A percentile compares a stretch with the other conserved stretches of the same genome.
Evolutionary conservation across 352 stramenopile genomes (phyloP).

Genomic region (Phytophthora hybrid): DNA sequence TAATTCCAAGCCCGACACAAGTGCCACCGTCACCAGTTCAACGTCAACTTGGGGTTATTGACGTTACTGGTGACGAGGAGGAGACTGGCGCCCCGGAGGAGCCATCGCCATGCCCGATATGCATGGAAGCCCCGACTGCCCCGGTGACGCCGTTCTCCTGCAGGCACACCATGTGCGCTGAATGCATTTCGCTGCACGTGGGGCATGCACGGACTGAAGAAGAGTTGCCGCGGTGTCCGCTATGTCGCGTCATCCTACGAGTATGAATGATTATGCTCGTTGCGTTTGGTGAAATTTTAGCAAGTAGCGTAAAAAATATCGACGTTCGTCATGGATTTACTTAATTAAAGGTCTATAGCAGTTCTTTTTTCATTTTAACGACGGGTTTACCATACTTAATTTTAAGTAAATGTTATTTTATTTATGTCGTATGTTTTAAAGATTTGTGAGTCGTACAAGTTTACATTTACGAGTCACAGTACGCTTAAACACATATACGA

Average conservation of each 20-base stretch:
- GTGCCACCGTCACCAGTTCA: background rate
- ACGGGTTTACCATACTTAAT: too few species aligned
- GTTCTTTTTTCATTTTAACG: too few species aligned
- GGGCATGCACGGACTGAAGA: background rate
- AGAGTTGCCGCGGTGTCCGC: background rate
- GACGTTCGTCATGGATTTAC: too few species aligned
- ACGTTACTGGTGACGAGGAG: background rate
- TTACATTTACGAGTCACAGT: too few species aligned
- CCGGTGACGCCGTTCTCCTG: background rate
- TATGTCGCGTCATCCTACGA: background rate
- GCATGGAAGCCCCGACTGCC: background rate
- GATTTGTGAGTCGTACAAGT: too few species aligned
- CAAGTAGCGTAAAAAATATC: too few species aligned
- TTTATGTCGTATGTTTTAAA: too few species aligned
- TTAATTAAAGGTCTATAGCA: too few species aligned
- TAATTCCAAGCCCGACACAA: background rate
- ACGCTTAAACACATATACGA: too few species aligned
- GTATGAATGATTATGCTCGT: background rate
- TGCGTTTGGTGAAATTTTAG: too few species aligned
- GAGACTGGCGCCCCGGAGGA: background rate
- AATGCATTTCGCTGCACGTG: background rate
- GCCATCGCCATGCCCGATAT: background rate
- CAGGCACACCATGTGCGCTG: background rate
- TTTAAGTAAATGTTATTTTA: too few species aligned
- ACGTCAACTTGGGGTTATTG: background rate